Evolutionary conservation across 108 stramenopile species (phyloP), one percentile per base, ranked within the genome.

Genomic region (Cyclotella cryptica): DNA sequence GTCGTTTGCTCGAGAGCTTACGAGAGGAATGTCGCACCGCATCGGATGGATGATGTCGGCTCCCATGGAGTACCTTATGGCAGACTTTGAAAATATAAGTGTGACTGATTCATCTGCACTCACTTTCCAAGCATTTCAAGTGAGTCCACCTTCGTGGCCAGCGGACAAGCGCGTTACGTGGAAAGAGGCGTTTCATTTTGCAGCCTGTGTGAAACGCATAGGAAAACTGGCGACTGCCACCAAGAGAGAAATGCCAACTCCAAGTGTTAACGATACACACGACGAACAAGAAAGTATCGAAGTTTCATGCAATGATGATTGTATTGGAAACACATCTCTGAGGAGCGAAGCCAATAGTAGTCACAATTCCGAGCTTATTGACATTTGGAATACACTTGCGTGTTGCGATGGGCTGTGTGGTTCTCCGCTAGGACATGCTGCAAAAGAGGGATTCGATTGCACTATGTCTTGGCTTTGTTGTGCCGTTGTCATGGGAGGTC

Each of bases 381-480:
- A 81, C 28, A 69, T 88, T 11, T 96, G 95, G 95, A 86, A 83
- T 44, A 58, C 65, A 21, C 70, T 96, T n/a, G 78, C 87, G 10
- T 91, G 86, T 59, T 92, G 91, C 76, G 92, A 93, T 72, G 95
- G 95, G 9, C 65, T 93, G 21, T 90, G 88, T 60, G 93, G 95
- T 8, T 57, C 83, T 60, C 79, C 89, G 39, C 79, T 96, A 0
- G 95, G 95, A 29, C 74, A 73, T 35, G 76, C 91, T 13, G 88
- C 93, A 55, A 90, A 91, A 66, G 80, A 87, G 72, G 92, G 92
- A 9, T 90, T 83, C 21, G 95, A 96, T 72, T 80, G 85, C 27
- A 92, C 93, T 1, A 79, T 96, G 12, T 67, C 88, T 30, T 93
- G 92, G 92, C 78, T 92, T 10, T 93, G 89, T 53, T 75, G 70